phyloP scores from a whole-genome alignment of 2,329 filamentous ascomycete species.

The Corinectria fuckeliana region DNA sequence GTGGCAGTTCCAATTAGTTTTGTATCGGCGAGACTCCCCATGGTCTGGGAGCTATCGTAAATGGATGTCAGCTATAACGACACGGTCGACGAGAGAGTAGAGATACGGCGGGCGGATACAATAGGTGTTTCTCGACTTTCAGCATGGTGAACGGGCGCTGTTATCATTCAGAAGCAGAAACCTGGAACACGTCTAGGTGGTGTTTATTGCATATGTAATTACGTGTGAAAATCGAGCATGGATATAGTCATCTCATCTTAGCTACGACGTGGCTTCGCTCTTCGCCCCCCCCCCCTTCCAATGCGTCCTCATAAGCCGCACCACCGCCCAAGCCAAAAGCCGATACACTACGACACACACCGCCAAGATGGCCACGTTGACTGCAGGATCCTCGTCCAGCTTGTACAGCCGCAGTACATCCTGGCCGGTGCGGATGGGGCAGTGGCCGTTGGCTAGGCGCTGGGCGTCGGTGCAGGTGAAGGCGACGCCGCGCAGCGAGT shows the following conservation, averaged over 20 bases:
- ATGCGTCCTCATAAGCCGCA: constrained; percentile 61
- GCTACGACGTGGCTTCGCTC: constrained; percentile 28
- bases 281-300: constrained; percentile 49
- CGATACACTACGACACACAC: constrained; percentile 71
- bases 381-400: constrained; percentile 65
- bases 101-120: too few relatives aligned
- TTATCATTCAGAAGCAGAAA: too few relatives aligned
- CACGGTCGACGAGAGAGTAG: too few relatives aligned
- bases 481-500: constrained; percentile 63
- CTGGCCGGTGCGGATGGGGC: constrained; percentile 69
- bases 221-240: background rate
- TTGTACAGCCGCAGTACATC: constrained; percentile 73
- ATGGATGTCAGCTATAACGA: too few relatives aligned
- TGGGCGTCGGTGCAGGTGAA: constrained; percentile 71
- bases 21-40: too few relatives aligned
- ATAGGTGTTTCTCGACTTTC: too few relatives aligned
- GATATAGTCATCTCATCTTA: too few relatives aligned
- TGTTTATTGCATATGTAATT: background rate
- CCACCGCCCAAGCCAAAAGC: constrained; percentile 64
- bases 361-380: constrained; percentile 68
- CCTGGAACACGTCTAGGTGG: too few relatives aligned
- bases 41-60: too few relatives aligned
- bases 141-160: too few relatives aligned
- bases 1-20: too few relatives aligned
- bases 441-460: constrained; percentile 63